Base-by-base conservation (phyloP, 176 grass and related monocot species). In the Carex scoparia region DNA sequence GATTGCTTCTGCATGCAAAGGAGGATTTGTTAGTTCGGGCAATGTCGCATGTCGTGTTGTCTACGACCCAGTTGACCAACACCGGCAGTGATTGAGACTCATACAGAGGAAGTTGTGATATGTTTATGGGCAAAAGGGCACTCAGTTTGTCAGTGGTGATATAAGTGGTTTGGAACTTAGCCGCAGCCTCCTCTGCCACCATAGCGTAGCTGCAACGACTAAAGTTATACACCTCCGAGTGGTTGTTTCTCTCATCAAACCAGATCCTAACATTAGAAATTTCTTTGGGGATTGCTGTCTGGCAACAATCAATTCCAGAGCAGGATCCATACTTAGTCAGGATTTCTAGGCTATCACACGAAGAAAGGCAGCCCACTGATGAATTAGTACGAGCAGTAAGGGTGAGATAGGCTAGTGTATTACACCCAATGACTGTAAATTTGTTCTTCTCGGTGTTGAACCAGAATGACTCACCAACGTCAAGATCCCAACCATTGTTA, bases 131-230 rank as follows among this genome's bases (percentile, higher is more conserved):
- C 44, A 46, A 1, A 8, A 46, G 44, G 8, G 44, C 7, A 46
- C 44, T 2, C 23, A 90, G 69, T 1, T 4, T 40, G 0, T 46
- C 23, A 0, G 70, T 61, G 1, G 28, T 82, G 7, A 30, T 2
- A 13, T 87, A 82, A 40, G 7, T 30, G 10, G 42, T 2, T 0
- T 5, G 2, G 18, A 87, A 87, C 4, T 1, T 12, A 56, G 85
- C 87, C 12, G 5, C 82, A 1, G 0, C 14, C 40, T 87, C 86
- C 57, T 40, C 38, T 0, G 82, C 58, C 1, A 90, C 67, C 3
- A 81, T 64, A 0, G 66, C 89, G 10, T 87, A 90, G 65, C 75
- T 81, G 51, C 89, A 90, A 9, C 5, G 54, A 14, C 65, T 82
- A 7, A 40, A 66, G 53, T 53, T 3, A 35, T 82, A 54, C 14